Evolutionary conservation across 176 grass and related monocot genomes (phyloP).

Genomic region (Avena sativa): DNA sequence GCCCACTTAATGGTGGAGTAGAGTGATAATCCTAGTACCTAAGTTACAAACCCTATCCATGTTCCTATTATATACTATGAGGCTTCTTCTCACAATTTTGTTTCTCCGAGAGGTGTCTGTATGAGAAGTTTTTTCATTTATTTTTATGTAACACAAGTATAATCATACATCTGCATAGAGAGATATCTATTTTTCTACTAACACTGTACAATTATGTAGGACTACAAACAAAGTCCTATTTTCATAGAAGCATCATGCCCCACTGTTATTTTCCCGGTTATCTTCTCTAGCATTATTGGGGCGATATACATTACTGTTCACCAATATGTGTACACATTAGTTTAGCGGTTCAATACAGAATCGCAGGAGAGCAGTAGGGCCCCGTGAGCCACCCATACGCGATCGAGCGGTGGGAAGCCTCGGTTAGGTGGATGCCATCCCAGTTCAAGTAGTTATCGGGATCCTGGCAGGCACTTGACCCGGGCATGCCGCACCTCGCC

Average conservation of each 20-base stretch:
- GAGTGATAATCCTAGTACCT: too few relatives aligned
- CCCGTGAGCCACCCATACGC: slow-evolving; percentile 65
- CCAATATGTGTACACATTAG: neutral
- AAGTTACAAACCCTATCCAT: too few relatives aligned
- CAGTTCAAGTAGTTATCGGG: slow-evolving; percentile 67
- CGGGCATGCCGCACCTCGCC: slow-evolving; percentile 54
- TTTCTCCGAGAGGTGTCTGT: too few relatives aligned
- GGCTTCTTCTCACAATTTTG: too few relatives aligned
- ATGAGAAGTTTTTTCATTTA: too few relatives aligned
- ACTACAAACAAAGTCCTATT: neutral
- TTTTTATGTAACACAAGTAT: neutral
- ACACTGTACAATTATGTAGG: neutral
- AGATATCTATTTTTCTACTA: neutral
- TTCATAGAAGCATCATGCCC: neutral
- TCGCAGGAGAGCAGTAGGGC: slow-evolving; percentile 54
- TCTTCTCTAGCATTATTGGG: neutral
- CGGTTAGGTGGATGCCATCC: slow-evolving; percentile 83
- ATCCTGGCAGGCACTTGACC: slow-evolving; percentile 52
- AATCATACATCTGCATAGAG: neutral
- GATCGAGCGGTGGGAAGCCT: slow-evolving; percentile 64
- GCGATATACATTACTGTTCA: neutral
- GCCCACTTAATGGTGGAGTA: too few relatives aligned
- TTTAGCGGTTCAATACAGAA: slow-evolving; percentile 33
- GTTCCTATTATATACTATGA: too few relatives aligned
- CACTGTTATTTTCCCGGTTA: neutral